Evolutionary conservation across 192 early-diverging fungal species (phyloP).

Genomic region (Coemansia pectinata): DNA sequence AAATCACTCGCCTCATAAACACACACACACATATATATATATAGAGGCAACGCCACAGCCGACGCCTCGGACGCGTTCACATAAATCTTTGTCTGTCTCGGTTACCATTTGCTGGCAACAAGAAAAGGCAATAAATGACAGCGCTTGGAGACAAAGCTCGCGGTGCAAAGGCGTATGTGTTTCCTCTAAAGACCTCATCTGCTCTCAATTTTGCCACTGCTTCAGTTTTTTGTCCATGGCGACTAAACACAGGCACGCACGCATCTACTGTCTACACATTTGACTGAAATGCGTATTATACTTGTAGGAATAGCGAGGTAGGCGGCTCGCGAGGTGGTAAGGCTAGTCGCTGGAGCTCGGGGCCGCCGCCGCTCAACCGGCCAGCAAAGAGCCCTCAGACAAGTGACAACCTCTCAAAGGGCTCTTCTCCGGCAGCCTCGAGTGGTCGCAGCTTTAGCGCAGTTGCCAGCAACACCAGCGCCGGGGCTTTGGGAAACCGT

Average conservation of each 20-base stretch:
- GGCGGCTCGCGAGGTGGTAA: constrained; percentile 15
- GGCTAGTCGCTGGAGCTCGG: constrained; percentile 34
- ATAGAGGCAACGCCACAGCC: neutral
- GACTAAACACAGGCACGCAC: neutral
- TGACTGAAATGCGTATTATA: neutral
- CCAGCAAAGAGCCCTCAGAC: constrained; percentile 20
- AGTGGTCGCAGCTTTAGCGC: constrained; percentile 21
- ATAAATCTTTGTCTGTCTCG: neutral
- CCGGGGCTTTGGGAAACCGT: neutral
- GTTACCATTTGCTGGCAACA: neutral
- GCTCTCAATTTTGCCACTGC: neutral
- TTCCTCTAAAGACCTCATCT: neutral
- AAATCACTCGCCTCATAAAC: neutral
- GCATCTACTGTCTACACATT: neutral
- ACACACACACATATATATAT: neutral
- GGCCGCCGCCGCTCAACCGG: constrained; percentile 38
- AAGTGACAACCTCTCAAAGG: constrained; percentile 11
- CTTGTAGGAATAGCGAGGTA: constrained; percentile 6
- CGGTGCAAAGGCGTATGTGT: constrained; percentile 32
- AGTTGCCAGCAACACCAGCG: neutral
- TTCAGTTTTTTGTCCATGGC: neutral
- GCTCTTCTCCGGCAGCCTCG: neutral
- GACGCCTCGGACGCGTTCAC: neutral
- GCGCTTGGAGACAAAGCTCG: constrained; percentile 32
- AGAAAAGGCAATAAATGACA: constrained; percentile 16